These are phyloP conservation scores for Saitozyma sp. DNA, from an alignment of 768 basidiomycete genomes.

Conservation along the genomic window DNA sequence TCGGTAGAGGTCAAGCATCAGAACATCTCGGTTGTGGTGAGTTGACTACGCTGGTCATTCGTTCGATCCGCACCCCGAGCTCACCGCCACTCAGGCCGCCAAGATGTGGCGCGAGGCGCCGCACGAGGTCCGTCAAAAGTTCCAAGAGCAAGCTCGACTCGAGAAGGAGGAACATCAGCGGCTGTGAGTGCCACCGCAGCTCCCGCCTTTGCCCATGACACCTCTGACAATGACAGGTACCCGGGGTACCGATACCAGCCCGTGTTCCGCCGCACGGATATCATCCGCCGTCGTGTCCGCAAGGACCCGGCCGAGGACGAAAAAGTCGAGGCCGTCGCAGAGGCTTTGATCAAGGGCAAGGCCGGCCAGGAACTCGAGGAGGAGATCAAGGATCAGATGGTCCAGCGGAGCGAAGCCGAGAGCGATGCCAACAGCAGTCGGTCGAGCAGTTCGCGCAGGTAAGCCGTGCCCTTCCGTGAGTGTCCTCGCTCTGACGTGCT, in stretches of 20 bases:
- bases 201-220: no score
- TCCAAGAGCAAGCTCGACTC: constrained; percentile 43
- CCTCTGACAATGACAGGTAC: constrained; percentile 31
- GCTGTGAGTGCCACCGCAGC: constrained; percentile 14
- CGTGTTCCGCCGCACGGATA: constrained; percentile 47
- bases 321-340: constrained; percentile 53
- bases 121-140: constrained; percentile 47
- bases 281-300: constrained; percentile 49
- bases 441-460: constrained; percentile 22
- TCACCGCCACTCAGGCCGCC: constrained; percentile 28
- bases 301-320: constrained; percentile 52
- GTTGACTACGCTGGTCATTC: constrained; percentile 8
- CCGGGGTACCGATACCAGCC: constrained; percentile 53
- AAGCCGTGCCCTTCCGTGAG: neutral
- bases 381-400: constrained; percentile 48
- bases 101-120: constrained; percentile 53
- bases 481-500: neutral
- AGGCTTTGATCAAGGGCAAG: constrained; percentile 50
- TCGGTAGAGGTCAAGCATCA: constrained; percentile 52
- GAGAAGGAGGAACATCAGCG: constrained; percentile 54
- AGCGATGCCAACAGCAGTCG: constrained; percentile 21
- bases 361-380: constrained; percentile 42
- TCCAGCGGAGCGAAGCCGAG: constrained; percentile 22
- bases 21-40: constrained; percentile 52
- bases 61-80: constrained; percentile 1